Evolutionary conservation across 139 green algal species (phyloP).

Genomic region (Micromonas pusilla): DNA sequence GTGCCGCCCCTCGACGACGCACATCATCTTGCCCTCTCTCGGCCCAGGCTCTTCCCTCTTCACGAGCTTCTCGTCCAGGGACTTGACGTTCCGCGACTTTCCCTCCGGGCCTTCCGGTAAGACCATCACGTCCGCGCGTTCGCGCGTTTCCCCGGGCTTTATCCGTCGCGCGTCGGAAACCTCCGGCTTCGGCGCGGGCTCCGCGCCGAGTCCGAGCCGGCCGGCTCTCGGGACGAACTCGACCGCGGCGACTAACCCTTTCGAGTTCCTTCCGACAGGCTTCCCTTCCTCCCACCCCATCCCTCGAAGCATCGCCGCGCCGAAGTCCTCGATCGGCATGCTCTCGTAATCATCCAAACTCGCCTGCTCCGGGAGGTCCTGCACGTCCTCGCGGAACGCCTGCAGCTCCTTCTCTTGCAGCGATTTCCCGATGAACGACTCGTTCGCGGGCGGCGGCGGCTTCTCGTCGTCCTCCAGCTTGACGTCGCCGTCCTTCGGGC

Average conservation of each 20-base stretch:
- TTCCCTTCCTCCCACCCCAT: conserved; percentile 41
- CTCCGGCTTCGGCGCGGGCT: conserved; percentile 26
- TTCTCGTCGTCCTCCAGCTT: not conserved
- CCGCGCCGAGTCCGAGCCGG: conserved; percentile 45
- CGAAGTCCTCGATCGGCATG: conserved; percentile 54
- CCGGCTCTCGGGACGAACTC: conserved; percentile 42
- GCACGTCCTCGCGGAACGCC: conserved; percentile 23
- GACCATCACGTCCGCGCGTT: conserved; percentile 34
- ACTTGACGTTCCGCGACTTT: conserved; percentile 34
- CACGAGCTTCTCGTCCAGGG: conserved; percentile 47
- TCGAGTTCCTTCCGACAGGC: conserved; percentile 40
- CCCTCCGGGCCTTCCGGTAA: conserved; percentile 28
- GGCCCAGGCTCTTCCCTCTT: conserved; percentile 37
- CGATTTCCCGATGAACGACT: conserved; percentile 20
- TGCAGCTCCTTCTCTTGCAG: conserved; percentile 24
- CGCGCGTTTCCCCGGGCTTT: conserved; percentile 41
- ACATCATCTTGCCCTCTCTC: conserved; percentile 42
- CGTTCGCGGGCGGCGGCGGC: not conserved
- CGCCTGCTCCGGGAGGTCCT: conserved; percentile 25
- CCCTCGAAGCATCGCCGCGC: conserved; percentile 44
- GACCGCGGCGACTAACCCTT: conserved; percentile 35
- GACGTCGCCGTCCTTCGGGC: not conserved
- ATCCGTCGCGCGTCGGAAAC: conserved; percentile 33
- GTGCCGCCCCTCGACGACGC: conserved; percentile 37
- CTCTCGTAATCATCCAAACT: conserved; percentile 37